Conservation (phyloP, 306 rosid genomes). For the Glycyrrhiza uralensis region DNA sequence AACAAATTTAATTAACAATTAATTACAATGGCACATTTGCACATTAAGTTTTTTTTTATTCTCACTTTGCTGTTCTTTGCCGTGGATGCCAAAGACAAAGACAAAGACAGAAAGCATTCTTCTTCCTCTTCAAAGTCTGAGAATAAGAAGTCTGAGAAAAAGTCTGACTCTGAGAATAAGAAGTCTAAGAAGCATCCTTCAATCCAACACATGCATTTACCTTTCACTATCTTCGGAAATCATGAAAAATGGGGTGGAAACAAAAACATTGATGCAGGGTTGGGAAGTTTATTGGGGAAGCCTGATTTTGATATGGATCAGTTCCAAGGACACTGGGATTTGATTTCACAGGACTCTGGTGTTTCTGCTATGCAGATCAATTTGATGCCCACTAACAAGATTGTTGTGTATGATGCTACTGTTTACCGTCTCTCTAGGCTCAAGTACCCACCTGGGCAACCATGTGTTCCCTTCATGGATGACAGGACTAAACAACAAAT, state of each 20-base stretch:
- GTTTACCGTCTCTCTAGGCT: conserved; percentile 52
- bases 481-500: background rate
- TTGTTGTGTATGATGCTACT: conserved; percentile 54
- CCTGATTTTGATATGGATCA: conserved; percentile 29
- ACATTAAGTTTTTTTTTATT: conserved; percentile 28
- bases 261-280: background rate
- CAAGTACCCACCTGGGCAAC: conserved; percentile 28
- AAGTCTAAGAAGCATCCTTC: background rate
- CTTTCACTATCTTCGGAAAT: background rate
- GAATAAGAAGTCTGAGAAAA: too few relatives aligned
- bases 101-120: too few relatives aligned
- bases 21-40: conserved; percentile 45
- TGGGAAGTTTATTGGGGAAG: background rate
- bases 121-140: too few relatives aligned
- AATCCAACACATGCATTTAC: background rate
- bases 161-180: too few relatives aligned
- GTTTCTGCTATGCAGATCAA: conserved; percentile 76
- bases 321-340: conserved; percentile 43
- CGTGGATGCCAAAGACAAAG: background rate
- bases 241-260: background rate
- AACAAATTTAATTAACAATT: background rate
- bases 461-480: conserved; percentile 46
- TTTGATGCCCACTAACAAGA: conserved; percentile 67
- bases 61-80: conserved; percentile 33
- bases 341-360: conserved; percentile 38